Evolutionary conservation across 2,329 filamentous ascomycete genomes (phyloP).

Genomic region (Nemania diffusa): DNA sequence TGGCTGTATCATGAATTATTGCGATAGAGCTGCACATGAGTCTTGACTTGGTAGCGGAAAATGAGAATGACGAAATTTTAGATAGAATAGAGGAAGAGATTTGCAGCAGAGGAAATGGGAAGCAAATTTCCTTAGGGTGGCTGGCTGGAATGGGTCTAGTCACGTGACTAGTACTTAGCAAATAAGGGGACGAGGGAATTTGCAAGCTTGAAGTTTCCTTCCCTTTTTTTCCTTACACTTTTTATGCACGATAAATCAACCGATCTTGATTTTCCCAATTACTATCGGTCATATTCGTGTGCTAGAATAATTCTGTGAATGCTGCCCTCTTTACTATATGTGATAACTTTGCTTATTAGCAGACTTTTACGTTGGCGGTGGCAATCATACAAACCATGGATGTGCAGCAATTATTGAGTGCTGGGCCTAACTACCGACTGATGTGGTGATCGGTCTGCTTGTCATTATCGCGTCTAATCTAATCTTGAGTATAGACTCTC

Average conservation of each 20-base stretch:
- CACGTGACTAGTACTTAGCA: slow-evolving; percentile 24
- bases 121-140: slow-evolving; percentile 24
- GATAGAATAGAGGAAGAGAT: background rate
- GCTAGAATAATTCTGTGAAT: slow-evolving; percentile 60
- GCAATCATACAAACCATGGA: slow-evolving; percentile 45
- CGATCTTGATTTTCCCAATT: slow-evolving; percentile 62
- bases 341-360: slow-evolving; percentile 39
- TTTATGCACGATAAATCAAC: slow-evolving; percentile 70
- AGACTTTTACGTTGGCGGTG: slow-evolving; percentile 43
- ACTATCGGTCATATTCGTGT: slow-evolving; percentile 70
- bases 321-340: slow-evolving; percentile 40
- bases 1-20: background rate
- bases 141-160: slow-evolving; percentile 16
- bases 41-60: slow-evolving; percentile 6
- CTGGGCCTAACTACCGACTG: background rate
- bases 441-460: background rate
- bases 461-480: too few species aligned
- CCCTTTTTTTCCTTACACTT: slow-evolving; percentile 57
- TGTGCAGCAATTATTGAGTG: background rate
- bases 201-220: background rate
- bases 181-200: background rate
- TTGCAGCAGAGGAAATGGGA: background rate
- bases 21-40: background rate
- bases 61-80: background rate
- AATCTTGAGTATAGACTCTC: too few species aligned